Conservation (phyloP, 805 yeast species). For the Barnettozyma populi region DNA sequence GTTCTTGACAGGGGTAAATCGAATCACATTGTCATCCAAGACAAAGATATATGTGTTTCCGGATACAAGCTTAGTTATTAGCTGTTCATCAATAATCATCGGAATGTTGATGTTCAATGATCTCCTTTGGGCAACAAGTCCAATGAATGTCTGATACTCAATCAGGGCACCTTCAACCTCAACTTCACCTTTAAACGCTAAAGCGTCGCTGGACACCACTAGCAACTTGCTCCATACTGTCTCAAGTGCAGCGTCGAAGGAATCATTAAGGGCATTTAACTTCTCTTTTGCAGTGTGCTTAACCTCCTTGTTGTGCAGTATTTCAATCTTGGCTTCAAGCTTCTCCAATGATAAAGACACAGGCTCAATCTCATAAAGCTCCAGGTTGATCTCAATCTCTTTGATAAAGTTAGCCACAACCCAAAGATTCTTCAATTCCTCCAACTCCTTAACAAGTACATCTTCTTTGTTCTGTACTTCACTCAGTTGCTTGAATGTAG, state of each 20-base stretch:
- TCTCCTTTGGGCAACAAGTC: constrained; percentile 8
- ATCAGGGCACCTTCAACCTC: constrained; percentile 18
- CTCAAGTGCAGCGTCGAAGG: constrained; percentile 1
- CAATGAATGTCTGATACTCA: constrained; percentile 11
- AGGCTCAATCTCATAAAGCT: constrained; percentile 21
- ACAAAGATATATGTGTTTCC: not conserved
- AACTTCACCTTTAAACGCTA: constrained; percentile 15
- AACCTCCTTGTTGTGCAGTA: constrained; percentile 2
- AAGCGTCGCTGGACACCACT: not conserved
- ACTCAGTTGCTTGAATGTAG: constrained; percentile 13
- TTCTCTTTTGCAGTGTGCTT: constrained; percentile 5
- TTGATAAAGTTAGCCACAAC: constrained; percentile 18
- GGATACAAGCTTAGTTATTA: constrained; percentile 11
- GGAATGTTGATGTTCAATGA: constrained; percentile 13
- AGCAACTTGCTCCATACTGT: constrained; percentile 16
- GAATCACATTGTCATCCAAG: constrained; percentile 7
- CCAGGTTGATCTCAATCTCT: constrained; percentile 22
- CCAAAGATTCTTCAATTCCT: constrained; percentile 22
- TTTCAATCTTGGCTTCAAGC: constrained; percentile 11
- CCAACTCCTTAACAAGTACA: constrained; percentile 15
- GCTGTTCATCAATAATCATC: constrained; percentile 12
- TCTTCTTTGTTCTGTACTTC: constrained; percentile 17
- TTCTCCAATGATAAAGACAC: constrained; percentile 18
- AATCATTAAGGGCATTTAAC: constrained; percentile 3
- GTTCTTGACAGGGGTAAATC: not conserved